A percentile compares a stretch with the other conserved stretches of the same genome.
phyloP scores from a whole-genome alignment of 73 alveolate species.

The Durusdinium trenchii region DNA sequence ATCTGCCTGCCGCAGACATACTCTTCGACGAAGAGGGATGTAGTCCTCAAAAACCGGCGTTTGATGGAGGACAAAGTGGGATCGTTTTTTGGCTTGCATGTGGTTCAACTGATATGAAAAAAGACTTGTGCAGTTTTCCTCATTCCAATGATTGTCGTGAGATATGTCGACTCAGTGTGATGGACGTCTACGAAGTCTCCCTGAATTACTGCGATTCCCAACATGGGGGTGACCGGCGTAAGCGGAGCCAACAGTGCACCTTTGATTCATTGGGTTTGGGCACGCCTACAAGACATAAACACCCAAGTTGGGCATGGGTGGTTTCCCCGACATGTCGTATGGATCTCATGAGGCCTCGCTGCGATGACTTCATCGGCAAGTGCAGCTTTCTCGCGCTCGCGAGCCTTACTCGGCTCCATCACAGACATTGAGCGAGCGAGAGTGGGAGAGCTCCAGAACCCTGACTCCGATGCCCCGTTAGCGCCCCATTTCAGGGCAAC shows the following conservation, averaged over 20 bases:
- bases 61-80: neutral
- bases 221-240: neutral
- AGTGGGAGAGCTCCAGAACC: neutral
- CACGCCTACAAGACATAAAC: neutral
- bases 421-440: neutral
- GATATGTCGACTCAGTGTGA: neutral
- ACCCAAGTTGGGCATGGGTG: neutral
- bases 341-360: neutral
- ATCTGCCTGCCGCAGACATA: neutral
- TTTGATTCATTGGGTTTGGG: neutral
- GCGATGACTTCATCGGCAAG: neutral
- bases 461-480: neutral
- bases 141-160: no score
- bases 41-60: neutral
- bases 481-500: neutral
- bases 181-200: neutral
- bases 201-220: neutral
- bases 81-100: neutral
- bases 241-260: neutral
- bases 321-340: neutral
- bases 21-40: neutral
- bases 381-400: no score
- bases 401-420: neutral
- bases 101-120: neutral
- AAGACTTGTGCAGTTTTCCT: neutral